Percentiles rank a stretch among this genome's conserved stretches.
These are phyloP conservation scores for Naematelia aurantialba DNA, from an alignment of 768 basidiomycete species.

Conservation along the genomic window DNA sequence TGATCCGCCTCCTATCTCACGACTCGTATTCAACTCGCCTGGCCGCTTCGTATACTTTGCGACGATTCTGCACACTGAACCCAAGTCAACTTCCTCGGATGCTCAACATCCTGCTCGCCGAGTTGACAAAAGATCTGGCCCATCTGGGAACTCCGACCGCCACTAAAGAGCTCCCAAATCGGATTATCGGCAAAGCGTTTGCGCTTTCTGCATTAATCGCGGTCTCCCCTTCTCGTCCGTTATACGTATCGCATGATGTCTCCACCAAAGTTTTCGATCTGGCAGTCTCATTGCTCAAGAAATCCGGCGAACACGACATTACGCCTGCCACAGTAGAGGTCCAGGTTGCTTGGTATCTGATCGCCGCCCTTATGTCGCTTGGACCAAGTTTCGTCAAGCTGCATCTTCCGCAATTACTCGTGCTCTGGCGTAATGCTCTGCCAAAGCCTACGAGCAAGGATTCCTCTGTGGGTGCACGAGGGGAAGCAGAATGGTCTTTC, in stretches of 20 bases:
- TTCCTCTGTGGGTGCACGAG: slow-evolving; percentile 60
- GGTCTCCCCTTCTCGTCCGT: slow-evolving; percentile 75
- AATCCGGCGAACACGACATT: slow-evolving; percentile 85
- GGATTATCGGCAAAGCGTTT: slow-evolving; percentile 81
- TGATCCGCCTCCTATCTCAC: slow-evolving; percentile 79
- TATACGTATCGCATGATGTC: slow-evolving; percentile 93
- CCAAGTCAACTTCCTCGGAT: slow-evolving; percentile 78
- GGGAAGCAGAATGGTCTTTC: slow-evolving; percentile 80
- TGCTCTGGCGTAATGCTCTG: slow-evolving; percentile 94
- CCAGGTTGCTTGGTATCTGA: slow-evolving; percentile 89
- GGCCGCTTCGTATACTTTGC: slow-evolving; percentile 78
- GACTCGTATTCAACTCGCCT: slow-evolving; percentile 83
- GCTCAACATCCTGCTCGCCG: slow-evolving; percentile 70
- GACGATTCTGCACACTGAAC: slow-evolving; percentile 85
- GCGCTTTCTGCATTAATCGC: slow-evolving; percentile 83
- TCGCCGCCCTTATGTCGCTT: slow-evolving; percentile 83
- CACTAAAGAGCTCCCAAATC: slow-evolving; percentile 64
- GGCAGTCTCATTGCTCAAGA: slow-evolving; percentile 82
- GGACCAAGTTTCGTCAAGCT: slow-evolving; percentile 90
- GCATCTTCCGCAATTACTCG: slow-evolving; percentile 86
- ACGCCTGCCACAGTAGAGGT: slow-evolving; percentile 76
- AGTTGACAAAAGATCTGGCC: slow-evolving; percentile 76
- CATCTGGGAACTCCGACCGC: slow-evolving; percentile 68
- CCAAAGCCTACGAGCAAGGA: slow-evolving; percentile 94
- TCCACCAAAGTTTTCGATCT: slow-evolving; percentile 83